Evolutionary conservation across 352 stramenopile genomes (phyloP).

Genomic region (Pythium rishiriense): DNA sequence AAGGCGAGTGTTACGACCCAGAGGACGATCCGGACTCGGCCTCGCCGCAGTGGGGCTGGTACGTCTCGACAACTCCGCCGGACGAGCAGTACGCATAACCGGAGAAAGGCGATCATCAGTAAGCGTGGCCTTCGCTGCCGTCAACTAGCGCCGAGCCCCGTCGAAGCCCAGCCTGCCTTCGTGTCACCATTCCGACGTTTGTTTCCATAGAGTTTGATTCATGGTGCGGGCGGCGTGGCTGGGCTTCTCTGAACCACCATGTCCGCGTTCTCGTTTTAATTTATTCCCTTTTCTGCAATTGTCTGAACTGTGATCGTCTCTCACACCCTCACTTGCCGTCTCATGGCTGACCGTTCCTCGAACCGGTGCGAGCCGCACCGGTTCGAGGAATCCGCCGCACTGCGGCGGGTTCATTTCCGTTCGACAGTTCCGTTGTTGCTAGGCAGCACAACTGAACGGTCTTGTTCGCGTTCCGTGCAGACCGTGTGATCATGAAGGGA

Average conservation of each 20-base stretch:
- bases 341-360: constrained; percentile 4
- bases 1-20: constrained; percentile 27
- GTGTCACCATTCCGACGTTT: not conserved
- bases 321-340: no score
- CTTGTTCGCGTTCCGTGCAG: not conserved
- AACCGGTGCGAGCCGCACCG: not conserved
- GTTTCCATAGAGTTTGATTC: constrained; percentile 11
- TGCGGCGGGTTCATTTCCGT: not conserved
- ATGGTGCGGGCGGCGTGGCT: not conserved
- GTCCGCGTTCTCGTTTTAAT: not conserved
- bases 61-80: constrained; percentile 76
- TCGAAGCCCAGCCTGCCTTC: not conserved
- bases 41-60: constrained; percentile 82
- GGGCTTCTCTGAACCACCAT: not conserved
- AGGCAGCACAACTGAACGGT: not conserved
- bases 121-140: not conserved
- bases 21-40: constrained; percentile 39
- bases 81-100: constrained; percentile 60
- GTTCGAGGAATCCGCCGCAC: no score
- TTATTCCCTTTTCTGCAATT: not conserved
- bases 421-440: not conserved
- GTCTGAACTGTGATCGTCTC: no score
- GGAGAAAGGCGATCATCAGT: no score
- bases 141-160: not conserved
- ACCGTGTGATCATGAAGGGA: constrained; percentile 6